Percentiles rank a stretch among this genome's conserved stretches.
Conservation (phyloP, 495 filamentous ascomycete genomes). For the Penicillium waksmanii region DNA sequence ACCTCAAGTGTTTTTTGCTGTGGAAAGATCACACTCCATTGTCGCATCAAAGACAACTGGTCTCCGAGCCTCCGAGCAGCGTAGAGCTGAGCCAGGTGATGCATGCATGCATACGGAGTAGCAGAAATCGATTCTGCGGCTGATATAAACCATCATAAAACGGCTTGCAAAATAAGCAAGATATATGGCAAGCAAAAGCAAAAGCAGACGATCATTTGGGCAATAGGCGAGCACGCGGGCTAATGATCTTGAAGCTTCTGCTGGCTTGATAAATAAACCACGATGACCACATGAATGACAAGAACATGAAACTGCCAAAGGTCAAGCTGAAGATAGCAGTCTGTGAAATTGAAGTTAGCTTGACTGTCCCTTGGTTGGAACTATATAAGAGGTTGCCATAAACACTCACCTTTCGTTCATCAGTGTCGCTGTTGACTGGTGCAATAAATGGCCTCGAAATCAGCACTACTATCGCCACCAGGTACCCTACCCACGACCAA, state of each 20-base stretch:
- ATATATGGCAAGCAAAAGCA: too few relatives aligned
- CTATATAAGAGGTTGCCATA: too few relatives aligned
- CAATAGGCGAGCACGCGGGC: not conserved
- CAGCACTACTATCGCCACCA: not conserved
- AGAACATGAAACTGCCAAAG: not conserved
- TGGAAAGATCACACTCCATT: too few relatives aligned
- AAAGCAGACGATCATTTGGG: not conserved
- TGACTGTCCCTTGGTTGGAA: too few relatives aligned
- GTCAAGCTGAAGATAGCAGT: not conserved
- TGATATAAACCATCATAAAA: too few relatives aligned
- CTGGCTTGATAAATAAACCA: not conserved
- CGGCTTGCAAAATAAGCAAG: too few relatives aligned
- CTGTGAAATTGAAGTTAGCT: not conserved
- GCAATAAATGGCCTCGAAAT: not conserved
- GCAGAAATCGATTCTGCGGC: too few relatives aligned
- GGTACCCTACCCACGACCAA: not conserved
- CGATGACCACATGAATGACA: not conserved
- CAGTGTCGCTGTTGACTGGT: not conserved
- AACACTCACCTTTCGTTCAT: not conserved
- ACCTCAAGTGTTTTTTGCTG: too few relatives aligned
- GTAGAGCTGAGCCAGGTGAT: too few relatives aligned
- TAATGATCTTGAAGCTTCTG: slow-evolving; percentile 1
- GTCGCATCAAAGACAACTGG: too few relatives aligned
- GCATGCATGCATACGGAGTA: too few relatives aligned
- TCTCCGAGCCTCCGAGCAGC: too few relatives aligned